These are phyloP conservation scores for Volvox reticuliferus DNA, from an alignment of 139 green algal genomes.

Conservation along the genomic window DNA sequence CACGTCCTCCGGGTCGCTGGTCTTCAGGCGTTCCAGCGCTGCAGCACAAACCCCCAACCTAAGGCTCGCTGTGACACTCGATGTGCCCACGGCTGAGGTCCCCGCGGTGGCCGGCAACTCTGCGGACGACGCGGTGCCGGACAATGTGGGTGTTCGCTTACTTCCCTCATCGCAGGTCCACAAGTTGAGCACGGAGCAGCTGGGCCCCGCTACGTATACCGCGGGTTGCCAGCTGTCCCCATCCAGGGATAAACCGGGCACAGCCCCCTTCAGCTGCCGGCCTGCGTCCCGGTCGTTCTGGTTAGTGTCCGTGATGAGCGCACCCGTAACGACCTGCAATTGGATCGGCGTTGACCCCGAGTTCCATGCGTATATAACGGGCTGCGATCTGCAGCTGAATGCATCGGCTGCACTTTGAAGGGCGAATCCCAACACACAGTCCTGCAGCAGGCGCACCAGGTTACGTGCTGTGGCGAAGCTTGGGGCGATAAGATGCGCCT, in stretches of 20 bases:
- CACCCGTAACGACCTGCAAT: too few species aligned
- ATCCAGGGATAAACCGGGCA: neutral
- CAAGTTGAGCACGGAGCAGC: neutral
- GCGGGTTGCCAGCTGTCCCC: neutral
- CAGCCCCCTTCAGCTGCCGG: neutral
- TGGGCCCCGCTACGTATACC: neutral
- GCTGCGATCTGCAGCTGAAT: neutral
- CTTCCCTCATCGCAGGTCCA: neutral
- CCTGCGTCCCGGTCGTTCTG: too few species aligned
- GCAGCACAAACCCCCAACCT: neutral
- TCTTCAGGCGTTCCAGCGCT: neutral
- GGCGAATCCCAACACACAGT: neutral
- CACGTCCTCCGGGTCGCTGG: constrained; percentile 19
- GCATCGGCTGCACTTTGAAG: too few species aligned
- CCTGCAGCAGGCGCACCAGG: neutral
- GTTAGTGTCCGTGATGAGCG: neutral
- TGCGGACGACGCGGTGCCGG: neutral
- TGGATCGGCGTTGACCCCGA: neutral
- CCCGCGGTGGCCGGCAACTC: neutral
- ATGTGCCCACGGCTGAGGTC: neutral
- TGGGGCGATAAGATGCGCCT: neutral
- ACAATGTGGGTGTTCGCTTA: neutral
- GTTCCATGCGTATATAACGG: neutral
- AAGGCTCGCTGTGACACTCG: neutral
- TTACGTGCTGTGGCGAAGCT: neutral